A percentile compares a stretch with the other conserved stretches of the same genome.
phyloP scores from a whole-genome alignment of 768 basidiomycete genomes.

The Podaxis mareebaensis region DNA sequence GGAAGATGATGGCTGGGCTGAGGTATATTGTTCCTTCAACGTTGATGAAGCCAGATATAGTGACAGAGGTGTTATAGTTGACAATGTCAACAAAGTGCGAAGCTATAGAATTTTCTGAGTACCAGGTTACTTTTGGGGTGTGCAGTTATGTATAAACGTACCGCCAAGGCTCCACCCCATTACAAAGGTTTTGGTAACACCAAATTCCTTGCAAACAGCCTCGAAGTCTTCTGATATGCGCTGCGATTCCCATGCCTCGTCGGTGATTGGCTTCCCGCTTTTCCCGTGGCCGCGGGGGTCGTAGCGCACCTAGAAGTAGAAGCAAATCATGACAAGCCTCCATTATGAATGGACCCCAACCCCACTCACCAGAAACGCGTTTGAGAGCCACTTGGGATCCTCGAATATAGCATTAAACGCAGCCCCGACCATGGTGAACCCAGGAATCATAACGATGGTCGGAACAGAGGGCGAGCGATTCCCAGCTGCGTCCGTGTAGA shows the following conservation, averaged over 20 bases:
- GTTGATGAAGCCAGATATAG: slow-evolving; percentile 28
- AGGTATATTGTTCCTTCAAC: slow-evolving; percentile 28
- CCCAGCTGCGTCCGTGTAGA: slow-evolving; percentile 35
- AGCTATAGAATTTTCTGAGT: slow-evolving; percentile 6
- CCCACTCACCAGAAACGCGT: slow-evolving; percentile 24
- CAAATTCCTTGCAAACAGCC: slow-evolving; percentile 31
- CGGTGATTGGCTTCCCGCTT: slow-evolving; percentile 28
- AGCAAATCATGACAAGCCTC: not conserved
- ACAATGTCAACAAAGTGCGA: slow-evolving; percentile 29
- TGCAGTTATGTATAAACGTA: not conserved
- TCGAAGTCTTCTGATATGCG: slow-evolving; percentile 31
- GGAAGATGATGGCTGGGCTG: slow-evolving; percentile 20
- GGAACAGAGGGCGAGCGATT: slow-evolving; percentile 27
- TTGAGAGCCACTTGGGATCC: slow-evolving; percentile 26
- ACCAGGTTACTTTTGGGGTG: too few relatives aligned
- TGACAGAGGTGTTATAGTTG: slow-evolving; percentile 25
- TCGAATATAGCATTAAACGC: slow-evolving; percentile 34
- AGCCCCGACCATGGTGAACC: slow-evolving; percentile 27
- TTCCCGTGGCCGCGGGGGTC: slow-evolving; percentile 34
- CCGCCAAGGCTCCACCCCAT: slow-evolving; percentile 32
- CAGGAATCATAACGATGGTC: slow-evolving; percentile 36
- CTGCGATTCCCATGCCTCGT: slow-evolving; percentile 28
- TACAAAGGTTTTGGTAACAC: slow-evolving; percentile 29
- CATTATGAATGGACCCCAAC: not conserved
- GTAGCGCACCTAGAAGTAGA: slow-evolving; percentile 18